These are phyloP conservation scores for Termitomyces bulborhizus DNA, from an alignment of 768 basidiomycete species.

Conservation along the genomic window DNA sequence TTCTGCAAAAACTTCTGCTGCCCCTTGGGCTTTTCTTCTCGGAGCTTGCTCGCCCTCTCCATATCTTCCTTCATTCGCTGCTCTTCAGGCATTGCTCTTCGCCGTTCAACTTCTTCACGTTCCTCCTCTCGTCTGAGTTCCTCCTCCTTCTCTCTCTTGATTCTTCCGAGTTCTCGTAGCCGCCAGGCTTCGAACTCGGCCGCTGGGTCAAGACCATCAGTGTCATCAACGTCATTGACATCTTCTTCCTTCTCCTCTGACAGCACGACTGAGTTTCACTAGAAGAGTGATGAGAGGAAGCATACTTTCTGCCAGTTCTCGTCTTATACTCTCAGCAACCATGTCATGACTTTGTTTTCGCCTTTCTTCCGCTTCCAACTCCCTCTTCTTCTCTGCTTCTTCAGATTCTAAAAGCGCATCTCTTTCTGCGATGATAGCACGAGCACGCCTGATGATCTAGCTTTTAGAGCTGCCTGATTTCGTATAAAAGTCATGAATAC, in stretches of 20 bases:
- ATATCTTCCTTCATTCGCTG: slow-evolving; percentile 89
- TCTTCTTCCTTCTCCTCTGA: slow-evolving; percentile 88
- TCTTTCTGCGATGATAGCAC: slow-evolving; percentile 64
- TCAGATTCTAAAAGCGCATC: slow-evolving; percentile 72
- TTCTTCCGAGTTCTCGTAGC: slow-evolving; percentile 85
- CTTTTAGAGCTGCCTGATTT: neutral
- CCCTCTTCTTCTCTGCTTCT: slow-evolving; percentile 62
- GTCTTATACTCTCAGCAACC: slow-evolving; percentile 88
- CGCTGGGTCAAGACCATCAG: slow-evolving; percentile 85
- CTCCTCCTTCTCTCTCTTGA: slow-evolving; percentile 92
- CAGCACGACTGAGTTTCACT: slow-evolving; percentile 1
- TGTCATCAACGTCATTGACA: slow-evolving; percentile 88
- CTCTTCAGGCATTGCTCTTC: slow-evolving; percentile 90
- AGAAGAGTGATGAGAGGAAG: slow-evolving; percentile 8
- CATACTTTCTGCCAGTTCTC: slow-evolving; percentile 90
- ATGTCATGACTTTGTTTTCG: slow-evolving; percentile 86
- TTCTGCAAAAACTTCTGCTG: slow-evolving; percentile 93
- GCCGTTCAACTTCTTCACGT: slow-evolving; percentile 84
- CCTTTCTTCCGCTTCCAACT: slow-evolving; percentile 74
- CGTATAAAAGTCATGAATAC: slow-evolving; percentile 18
- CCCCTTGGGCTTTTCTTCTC: slow-evolving; percentile 88
- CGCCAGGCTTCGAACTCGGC: slow-evolving; percentile 97
- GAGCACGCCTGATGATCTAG: slow-evolving; percentile 57
- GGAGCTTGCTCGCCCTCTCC: slow-evolving; percentile 72
- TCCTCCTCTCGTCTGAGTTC: slow-evolving; percentile 77